Percentiles rank a stretch among this genome's conserved stretches.
Evolutionary conservation across 176 grass and related monocot species (phyloP).

Genomic region (Themeda triandra): DNA sequence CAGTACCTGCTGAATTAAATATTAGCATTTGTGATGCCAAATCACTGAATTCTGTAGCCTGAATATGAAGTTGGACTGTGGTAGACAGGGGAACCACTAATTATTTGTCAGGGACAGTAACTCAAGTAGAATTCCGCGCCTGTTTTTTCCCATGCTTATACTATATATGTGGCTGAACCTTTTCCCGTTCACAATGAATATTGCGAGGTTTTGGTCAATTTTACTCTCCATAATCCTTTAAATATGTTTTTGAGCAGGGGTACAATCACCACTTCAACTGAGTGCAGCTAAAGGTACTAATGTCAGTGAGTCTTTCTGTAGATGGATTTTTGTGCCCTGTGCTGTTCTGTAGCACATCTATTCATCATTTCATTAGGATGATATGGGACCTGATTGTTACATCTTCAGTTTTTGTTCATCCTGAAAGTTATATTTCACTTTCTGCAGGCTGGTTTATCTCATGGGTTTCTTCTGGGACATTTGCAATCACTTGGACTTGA

Average conservation of each 20-base stretch:
- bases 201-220: background rate
- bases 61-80: background rate
- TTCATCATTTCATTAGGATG: too few species aligned
- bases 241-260: background rate
- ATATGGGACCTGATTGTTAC: too few species aligned
- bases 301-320: slow-evolving; percentile 8
- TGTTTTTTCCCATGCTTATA: background rate
- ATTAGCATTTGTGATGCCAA: background rate
- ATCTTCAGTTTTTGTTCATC: too few species aligned
- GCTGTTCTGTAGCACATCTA: too few species aligned
- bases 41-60: background rate
- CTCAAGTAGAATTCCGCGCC: background rate
- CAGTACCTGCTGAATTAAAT: background rate
- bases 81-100: background rate
- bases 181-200: background rate
- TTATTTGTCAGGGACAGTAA: background rate
- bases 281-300: background rate
- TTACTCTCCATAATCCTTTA: background rate
- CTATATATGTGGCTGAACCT: background rate
- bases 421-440: too few species aligned
- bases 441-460: too few species aligned
- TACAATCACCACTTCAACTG: background rate
- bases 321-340: slow-evolving; percentile 32
- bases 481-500: too few species aligned
- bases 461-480: too few species aligned